A percentile compares a stretch with the other conserved stretches of the same genome.
These are phyloP conservation scores for Leptodontidium sp. DNA, from an alignment of 2,329 filamentous ascomycete species.

Conservation along the genomic window DNA sequence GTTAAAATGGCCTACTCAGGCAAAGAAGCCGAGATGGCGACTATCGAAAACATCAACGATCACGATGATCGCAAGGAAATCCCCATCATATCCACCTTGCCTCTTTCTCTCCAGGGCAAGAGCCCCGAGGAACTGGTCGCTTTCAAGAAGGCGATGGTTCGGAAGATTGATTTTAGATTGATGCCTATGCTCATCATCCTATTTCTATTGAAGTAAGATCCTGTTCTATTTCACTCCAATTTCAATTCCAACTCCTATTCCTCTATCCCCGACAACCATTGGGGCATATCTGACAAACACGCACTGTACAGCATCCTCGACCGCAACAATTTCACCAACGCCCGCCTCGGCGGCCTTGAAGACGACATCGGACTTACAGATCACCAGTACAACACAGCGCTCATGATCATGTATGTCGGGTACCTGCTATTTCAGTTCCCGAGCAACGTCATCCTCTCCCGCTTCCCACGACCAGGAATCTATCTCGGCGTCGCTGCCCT, in stretches of 20 bases:
- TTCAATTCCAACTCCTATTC: background rate
- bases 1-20: slow-evolving; percentile 4
- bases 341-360: slow-evolving; percentile 33
- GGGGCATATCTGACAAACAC: background rate
- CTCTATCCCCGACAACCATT: background rate
- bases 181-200: slow-evolving; percentile 20
- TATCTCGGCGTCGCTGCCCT: slow-evolving; percentile 49
- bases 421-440: slow-evolving; percentile 48
- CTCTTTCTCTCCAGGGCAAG: slow-evolving; percentile 7
- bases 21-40: slow-evolving; percentile 10
- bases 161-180: slow-evolving; percentile 20
- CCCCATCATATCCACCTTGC: slow-evolving; percentile 4
- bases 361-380: slow-evolving; percentile 47
- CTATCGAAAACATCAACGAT: slow-evolving; percentile 8
- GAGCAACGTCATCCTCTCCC: slow-evolving; percentile 52
- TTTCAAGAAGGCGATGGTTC: slow-evolving; percentile 15
- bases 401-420: slow-evolving; percentile 44
- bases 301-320: slow-evolving; percentile 45
- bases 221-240: background rate
- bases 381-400: slow-evolving; percentile 48
- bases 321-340: slow-evolving; percentile 41
- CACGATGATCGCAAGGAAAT: slow-evolving; percentile 9
- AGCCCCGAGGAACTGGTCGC: slow-evolving; percentile 1
- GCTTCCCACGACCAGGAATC: slow-evolving; percentile 36
- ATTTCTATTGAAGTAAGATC: background rate